A percentile compares a stretch with the other conserved stretches of the same genome.
Conservation (phyloP, 768 basidiomycete species). For the Rhizopogon vinicolor region DNA sequence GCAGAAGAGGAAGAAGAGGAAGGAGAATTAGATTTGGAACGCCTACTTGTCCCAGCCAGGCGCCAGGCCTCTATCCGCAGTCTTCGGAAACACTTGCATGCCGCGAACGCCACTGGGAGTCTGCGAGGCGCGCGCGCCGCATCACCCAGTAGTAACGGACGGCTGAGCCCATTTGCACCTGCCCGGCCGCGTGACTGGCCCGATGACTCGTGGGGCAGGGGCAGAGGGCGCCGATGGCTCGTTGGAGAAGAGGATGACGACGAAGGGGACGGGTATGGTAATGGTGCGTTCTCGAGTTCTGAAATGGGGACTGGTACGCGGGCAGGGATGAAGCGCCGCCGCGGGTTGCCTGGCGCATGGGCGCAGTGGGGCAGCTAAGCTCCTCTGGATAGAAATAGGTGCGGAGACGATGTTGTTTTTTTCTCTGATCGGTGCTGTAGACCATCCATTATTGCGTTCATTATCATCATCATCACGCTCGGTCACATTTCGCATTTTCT, state of each 20-base stretch:
- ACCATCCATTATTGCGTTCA: background rate
- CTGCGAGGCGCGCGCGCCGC: conserved; percentile 10
- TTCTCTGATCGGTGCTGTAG: background rate
- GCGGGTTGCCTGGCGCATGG: conserved; percentile 30
- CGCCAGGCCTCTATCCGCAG: conserved; percentile 73
- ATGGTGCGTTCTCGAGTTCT: conserved; percentile 17
- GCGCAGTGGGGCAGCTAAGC: conserved; percentile 19
- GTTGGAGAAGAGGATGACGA: conserved; percentile 22
- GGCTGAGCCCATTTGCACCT: conserved; percentile 11
- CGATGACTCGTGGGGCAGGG: conserved; percentile 17
- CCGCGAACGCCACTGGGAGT: conserved; percentile 6
- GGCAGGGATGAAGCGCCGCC: conserved; percentile 23
- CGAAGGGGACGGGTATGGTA: conserved; percentile 22
- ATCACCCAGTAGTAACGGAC: conserved; percentile 13
- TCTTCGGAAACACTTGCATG: conserved; percentile 56
- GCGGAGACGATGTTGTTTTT: no score
- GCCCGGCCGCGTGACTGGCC: conserved; percentile 11
- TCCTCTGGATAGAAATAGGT: no score
- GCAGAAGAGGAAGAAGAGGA: conserved; percentile 43
- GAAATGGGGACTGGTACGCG: conserved; percentile 9
- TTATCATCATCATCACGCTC: no score
- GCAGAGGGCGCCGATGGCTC: conserved; percentile 19
- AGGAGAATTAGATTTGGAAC: conserved; percentile 60
- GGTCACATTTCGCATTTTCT: background rate
- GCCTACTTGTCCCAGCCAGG: conserved; percentile 64